Base-by-base conservation (phyloP, 2,329 filamentous ascomycete species). In the Claviceps monticola region DNA sequence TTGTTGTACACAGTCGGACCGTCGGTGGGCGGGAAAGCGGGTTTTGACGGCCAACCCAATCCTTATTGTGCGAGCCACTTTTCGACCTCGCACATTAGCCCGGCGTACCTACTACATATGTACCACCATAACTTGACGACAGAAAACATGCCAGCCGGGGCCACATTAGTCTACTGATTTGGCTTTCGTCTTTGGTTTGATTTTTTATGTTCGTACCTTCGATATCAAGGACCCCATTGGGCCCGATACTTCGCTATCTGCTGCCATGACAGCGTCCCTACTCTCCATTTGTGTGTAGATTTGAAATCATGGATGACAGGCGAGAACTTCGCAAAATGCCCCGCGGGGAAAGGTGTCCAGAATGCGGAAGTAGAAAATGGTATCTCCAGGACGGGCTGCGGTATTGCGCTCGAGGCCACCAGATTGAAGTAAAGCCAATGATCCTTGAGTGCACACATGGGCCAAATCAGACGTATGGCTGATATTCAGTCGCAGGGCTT, bases 381-480 rank as follows among this genome's bases (percentile, higher is more conserved):
- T 86, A 87, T 62, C 71, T 83, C 36, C 82, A 89, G 57, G 85
- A 86, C 66, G 87, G 88, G 3, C 77, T 83, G 53, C 80, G 83
- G 56, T 94, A 87, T 65, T 95, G 88, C 66, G 75, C 83, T 56
- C 83, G 86, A 58, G 88, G 88, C 36, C 88, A 94, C 70, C 80
- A 83, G 58, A 82, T 90, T 59, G 82, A 88, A 68, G 85, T 87
- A 68, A 55, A 66, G 17, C 4, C n/a, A 16, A 37, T 8, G 4
- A 23, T 41, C 23, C 9, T 19, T 26, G 26, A 13, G 8, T 19
- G 6, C 16, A 16, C 21, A 11, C 23, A 49, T 13, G 29, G 46
- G 48, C 23, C 13, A 4, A 42, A 41, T 23, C 36, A 11, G 17
- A 46, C 6, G 9, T 43, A 8, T 9, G 19, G 11, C 42, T 56